phyloP scores from a whole-genome alignment of 495 filamentous ascomycete species.

The Penicillium canescens region DNA sequence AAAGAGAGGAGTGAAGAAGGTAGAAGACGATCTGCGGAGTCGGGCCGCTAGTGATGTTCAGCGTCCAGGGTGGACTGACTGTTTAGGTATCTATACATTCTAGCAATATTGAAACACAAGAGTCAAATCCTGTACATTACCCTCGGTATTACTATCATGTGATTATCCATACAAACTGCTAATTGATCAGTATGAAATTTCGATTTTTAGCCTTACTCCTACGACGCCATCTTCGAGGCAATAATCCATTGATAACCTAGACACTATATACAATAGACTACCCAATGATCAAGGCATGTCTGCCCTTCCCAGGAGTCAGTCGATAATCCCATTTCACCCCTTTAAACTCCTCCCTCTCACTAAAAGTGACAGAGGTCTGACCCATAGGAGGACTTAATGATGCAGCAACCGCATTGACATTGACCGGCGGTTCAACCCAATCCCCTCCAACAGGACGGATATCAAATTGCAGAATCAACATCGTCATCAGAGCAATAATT shows the following conservation, averaged over 20 bases:
- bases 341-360: constrained; percentile 17
- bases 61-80: too few relatives aligned
- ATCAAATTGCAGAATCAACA: constrained; percentile 43
- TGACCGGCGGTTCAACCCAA: constrained; percentile 20
- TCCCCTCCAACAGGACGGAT: constrained; percentile 20
- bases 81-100: too few relatives aligned
- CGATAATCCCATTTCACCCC: constrained; percentile 26
- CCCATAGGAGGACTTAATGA: constrained; percentile 14
- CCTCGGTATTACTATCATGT: neutral
- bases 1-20: neutral
- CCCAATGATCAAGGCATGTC: constrained; percentile 24
- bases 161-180: constrained; percentile 1
- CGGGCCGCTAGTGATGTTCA: too few relatives aligned
- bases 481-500: constrained; percentile 36
- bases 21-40: neutral
- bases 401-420: constrained; percentile 20
- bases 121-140: too few relatives aligned
- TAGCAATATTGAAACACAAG: too few relatives aligned
- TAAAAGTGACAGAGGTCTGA: constrained; percentile 17
- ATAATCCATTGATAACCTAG: too few relatives aligned
- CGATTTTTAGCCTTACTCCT: too few relatives aligned
- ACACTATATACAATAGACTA: too few relatives aligned
- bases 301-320: constrained; percentile 25
- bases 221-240: too few relatives aligned
- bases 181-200: too few relatives aligned